phyloP scores from a whole-genome alignment of 140 eudicot species.

The Cichorium intybus region DNA sequence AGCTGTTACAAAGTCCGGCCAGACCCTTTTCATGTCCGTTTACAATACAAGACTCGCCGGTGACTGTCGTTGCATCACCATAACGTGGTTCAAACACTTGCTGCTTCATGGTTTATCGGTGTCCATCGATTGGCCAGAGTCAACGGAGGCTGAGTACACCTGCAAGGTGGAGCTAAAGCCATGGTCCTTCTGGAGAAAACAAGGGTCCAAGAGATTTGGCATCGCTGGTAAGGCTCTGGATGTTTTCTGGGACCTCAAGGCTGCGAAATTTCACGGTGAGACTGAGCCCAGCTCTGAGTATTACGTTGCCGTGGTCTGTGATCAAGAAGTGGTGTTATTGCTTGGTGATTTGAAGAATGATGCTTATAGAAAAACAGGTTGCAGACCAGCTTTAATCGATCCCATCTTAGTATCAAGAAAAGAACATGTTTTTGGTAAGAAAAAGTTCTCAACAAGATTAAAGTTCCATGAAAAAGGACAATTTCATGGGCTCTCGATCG shows the following conservation, averaged over 20 bases:
- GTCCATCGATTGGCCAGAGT: slow-evolving; percentile 47
- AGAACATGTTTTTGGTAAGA: slow-evolving; percentile 84
- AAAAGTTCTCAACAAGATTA: slow-evolving; percentile 53
- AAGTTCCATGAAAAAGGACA: slow-evolving; percentile 69
- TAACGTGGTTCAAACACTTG: slow-evolving; percentile 87
- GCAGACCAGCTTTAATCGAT: slow-evolving; percentile 73
- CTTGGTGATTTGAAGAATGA: slow-evolving; percentile 77
- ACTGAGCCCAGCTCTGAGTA: slow-evolving; percentile 83
- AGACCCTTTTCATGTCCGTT: slow-evolving; percentile 73
- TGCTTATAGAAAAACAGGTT: slow-evolving; percentile 76
- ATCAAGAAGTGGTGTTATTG: slow-evolving; percentile 72
- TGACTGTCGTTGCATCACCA: slow-evolving; percentile 55
- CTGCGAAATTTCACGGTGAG: slow-evolving; percentile 77
- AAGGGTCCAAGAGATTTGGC: slow-evolving; percentile 67
- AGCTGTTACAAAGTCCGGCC: slow-evolving; percentile 67
- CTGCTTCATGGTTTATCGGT: slow-evolving; percentile 82
- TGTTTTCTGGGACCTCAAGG: slow-evolving; percentile 79
- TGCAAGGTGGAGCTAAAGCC: slow-evolving; percentile 95
- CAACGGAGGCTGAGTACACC: slow-evolving; percentile 36
- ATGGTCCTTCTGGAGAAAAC: slow-evolving; percentile 93
- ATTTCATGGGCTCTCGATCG: slow-evolving; percentile 67
- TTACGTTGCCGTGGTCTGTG: slow-evolving; percentile 81
- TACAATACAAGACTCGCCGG: slow-evolving; percentile 65
- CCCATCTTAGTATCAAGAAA: slow-evolving; percentile 66
- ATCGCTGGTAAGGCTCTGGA: slow-evolving; percentile 45